Base-by-base conservation (phyloP, 1,284 basidiomycete genomes). In the Rhizopogon hawkerae region DNA sequence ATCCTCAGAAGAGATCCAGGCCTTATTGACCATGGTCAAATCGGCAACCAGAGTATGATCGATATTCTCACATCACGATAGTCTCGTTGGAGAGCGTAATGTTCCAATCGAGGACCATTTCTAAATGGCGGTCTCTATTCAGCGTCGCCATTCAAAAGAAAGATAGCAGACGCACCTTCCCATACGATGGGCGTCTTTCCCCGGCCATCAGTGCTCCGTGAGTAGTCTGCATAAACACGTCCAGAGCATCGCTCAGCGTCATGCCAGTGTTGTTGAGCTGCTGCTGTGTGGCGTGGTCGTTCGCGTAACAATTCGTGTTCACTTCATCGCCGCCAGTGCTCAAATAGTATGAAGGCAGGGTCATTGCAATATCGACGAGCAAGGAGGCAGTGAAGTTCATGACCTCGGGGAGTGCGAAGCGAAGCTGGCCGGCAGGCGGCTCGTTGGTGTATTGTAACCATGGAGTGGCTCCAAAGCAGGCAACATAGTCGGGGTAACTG, bases 251-350 rank as follows among this genome's bases (percentile, higher is more conserved):
- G 38, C 72, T 66, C 9, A 85, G 62, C 1, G 75, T 78, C 57
- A 66, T 59, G 11, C 70, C 70, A 7, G 70, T 71, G 2, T 59
- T 49, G 13, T 67, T 65, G 35, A 85, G 69, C 1, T 69, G 62
- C 0, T 58, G 56, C 56, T 73, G 69, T 0, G 80, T 81, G 35
- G 61, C 59, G 11, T 58, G 56, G 56, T 85, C 82, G 7, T 72
- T 61, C 11, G 62, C 64, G 61, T 81, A 85, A 64, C 82, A 85
- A 1, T 62, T 59, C 11, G 63, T 61, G 56, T 85, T 85, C 57
- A 87, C 61, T 63, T 88, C 85, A 58, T 89, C 86, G 0, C 86
- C 86, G 0, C 85, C 86, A 0, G 83, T 81, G 54, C 75, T 76
- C 57, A 89, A 73, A 57, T 82, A 74, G 10, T 55, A 61, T 9